A percentile compares a stretch with the other conserved stretches of the same genome.
Evolutionary conservation across 371 early-diverging fungal species (phyloP).

Genomic region (Mortierella sp.): DNA sequence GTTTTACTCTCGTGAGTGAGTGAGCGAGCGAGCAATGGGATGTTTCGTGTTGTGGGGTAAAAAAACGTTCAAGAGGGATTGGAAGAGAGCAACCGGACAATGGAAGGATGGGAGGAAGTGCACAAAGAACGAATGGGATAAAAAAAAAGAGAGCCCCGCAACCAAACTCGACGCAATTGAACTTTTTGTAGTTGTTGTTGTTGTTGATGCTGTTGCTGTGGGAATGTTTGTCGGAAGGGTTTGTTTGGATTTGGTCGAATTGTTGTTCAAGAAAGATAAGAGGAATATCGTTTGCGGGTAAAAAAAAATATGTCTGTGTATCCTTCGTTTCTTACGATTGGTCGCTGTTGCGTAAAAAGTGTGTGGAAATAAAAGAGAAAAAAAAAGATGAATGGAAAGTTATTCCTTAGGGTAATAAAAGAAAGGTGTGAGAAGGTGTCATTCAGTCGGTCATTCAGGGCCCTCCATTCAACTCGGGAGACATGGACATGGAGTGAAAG

Average conservation of each 20-base stretch:
- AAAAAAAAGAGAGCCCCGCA: slow-evolving; percentile 8
- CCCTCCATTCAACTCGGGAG: slow-evolving; percentile 8
- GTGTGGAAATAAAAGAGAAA: neutral
- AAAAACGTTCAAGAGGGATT: slow-evolving; percentile 12
- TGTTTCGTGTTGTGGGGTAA: neutral
- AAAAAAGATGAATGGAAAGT: neutral
- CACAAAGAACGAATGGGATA: no score
- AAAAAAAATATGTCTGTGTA: neutral
- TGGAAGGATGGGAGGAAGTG: neutral
- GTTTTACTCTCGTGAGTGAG: neutral
- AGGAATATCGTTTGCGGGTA: neutral
- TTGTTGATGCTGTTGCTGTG: neutral
- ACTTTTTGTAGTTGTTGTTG: neutral
- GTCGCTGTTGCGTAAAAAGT: neutral
- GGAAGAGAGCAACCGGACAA: slow-evolving; percentile 12
- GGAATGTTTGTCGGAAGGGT: neutral
- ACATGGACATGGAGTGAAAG: neutral
- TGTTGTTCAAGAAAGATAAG: neutral
- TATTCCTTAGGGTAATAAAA: neutral
- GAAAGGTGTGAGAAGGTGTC: neutral
- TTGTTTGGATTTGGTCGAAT: neutral
- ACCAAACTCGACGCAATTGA: neutral
- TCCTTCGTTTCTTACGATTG: neutral
- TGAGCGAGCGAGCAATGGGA: neutral
- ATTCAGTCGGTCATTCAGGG: slow-evolving; percentile 3